Evolutionary conservation across 331 rosid species (phyloP).

Genomic region (Ulmus americana): DNA sequence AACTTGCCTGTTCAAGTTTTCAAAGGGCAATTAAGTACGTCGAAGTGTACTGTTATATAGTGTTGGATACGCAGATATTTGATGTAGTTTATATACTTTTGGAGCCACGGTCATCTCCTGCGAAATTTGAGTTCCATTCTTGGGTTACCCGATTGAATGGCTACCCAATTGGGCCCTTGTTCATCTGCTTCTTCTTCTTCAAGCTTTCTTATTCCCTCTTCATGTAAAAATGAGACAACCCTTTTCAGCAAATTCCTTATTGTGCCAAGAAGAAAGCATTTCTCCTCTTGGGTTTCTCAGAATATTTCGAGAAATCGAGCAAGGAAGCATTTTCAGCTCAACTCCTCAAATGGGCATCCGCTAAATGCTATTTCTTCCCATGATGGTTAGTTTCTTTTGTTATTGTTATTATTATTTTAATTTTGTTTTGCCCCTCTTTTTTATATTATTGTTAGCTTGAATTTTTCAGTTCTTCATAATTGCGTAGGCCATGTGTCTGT

Average conservation of each 20-base stretch:
- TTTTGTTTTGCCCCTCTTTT: not conserved
- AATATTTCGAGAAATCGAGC: conserved; percentile 28
- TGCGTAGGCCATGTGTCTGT: not conserved
- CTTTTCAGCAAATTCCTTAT: conserved; percentile 26
- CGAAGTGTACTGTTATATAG: not conserved
- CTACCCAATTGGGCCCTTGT: conserved; percentile 32
- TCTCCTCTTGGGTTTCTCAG: conserved; percentile 34
- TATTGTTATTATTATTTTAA: too few relatives aligned
- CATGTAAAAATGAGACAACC: conserved; percentile 34
- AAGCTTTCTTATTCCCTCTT: conserved; percentile 30
- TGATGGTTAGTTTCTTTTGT: conserved; percentile 49
- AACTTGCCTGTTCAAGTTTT: conserved; percentile 2
- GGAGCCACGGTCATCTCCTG: not conserved
- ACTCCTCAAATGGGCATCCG: conserved; percentile 73
- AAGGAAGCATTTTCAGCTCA: conserved; percentile 50
- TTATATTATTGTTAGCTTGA: not conserved
- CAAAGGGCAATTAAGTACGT: not conserved
- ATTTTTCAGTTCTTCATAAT: not conserved
- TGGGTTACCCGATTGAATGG: conserved; percentile 39
- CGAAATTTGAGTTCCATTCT: not conserved
- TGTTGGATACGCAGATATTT: not conserved
- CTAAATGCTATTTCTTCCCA: conserved; percentile 54
- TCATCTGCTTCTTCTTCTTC: conserved; percentile 32
- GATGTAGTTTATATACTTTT: not conserved
- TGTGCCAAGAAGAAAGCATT: conserved; percentile 28